phyloP scores from a whole-genome alignment of 441 rosid genomes.

The Flueggea neowawraea region DNA sequence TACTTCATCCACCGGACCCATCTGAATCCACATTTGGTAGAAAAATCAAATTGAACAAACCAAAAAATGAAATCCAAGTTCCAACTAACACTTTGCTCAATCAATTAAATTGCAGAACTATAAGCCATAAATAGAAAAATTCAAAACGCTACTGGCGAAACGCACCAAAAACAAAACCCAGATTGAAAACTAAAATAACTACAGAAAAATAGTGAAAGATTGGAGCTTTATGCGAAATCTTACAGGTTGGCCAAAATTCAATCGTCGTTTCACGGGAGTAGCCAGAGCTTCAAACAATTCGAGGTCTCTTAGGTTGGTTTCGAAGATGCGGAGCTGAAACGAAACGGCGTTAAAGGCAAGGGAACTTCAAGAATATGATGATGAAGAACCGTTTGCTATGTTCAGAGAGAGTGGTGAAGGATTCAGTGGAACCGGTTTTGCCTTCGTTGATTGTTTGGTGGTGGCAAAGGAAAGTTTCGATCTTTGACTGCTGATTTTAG shows the following conservation, averaged over 20 bases:
- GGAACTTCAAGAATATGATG: too few relatives aligned
- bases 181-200: not conserved
- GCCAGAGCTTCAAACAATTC: conserved; percentile 4
- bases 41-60: not conserved
- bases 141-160: not conserved
- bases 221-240: conserved; percentile 1
- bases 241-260: conserved; percentile 16
- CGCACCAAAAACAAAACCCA: not conserved
- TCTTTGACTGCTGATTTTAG: too few relatives aligned
- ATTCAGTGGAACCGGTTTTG: too few relatives aligned
- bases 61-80: not conserved
- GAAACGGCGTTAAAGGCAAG: too few relatives aligned
- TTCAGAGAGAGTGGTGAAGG: too few relatives aligned
- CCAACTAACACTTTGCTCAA: not conserved
- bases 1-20: conserved; percentile 49
- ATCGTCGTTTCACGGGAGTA: conserved; percentile 13
- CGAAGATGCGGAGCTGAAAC: not conserved
- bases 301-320: not conserved
- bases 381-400: too few relatives aligned
- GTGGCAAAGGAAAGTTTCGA: too few relatives aligned
- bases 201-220: not conserved
- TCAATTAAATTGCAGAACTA: not conserved
- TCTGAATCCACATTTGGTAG: conserved; percentile 16
- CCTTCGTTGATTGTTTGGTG: too few relatives aligned
- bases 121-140: not conserved